Conservation (phyloP, 768 basidiomycete species). For the Scleroderma citrinum region DNA sequence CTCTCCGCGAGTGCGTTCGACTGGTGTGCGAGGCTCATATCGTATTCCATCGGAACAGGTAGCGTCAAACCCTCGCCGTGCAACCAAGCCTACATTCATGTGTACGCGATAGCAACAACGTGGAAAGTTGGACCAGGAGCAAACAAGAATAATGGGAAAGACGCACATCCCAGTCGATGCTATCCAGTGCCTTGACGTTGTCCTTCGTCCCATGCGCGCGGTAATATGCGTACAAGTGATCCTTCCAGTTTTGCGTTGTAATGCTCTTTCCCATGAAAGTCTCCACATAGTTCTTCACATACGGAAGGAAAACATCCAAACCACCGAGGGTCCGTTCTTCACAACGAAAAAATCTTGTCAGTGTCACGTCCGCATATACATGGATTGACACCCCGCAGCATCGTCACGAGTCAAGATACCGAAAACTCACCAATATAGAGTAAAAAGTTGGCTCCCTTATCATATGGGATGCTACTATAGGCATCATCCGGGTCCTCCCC, state of each 20-base stretch:
- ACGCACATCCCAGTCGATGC: slow-evolving; percentile 73
- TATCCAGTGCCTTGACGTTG: slow-evolving; percentile 60
- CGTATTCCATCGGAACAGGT: slow-evolving; percentile 72
- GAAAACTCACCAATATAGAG: slow-evolving; percentile 67
- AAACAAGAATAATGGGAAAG: too few species aligned
- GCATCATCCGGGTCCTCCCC: slow-evolving; percentile 79
- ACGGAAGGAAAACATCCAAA: slow-evolving; percentile 71
- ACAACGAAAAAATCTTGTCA: slow-evolving; percentile 21
- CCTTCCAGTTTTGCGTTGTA: slow-evolving; percentile 79
- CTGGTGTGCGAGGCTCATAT: slow-evolving; percentile 59
- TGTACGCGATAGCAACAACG: too few species aligned
- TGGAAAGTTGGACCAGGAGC: too few species aligned
- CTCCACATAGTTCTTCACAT: slow-evolving; percentile 74
- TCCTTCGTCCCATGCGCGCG: slow-evolving; percentile 46
- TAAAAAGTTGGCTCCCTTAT: slow-evolving; percentile 86
- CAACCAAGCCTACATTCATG: slow-evolving; percentile 58
- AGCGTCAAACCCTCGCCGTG: slow-evolving; percentile 72
- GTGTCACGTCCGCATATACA: background rate
- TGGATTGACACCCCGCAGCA: too few species aligned
- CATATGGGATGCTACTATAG: slow-evolving; percentile 72
- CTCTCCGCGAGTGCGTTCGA: slow-evolving; percentile 66
- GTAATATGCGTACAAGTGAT: slow-evolving; percentile 71
- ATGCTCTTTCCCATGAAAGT: slow-evolving; percentile 82
- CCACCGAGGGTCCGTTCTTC: slow-evolving; percentile 73
- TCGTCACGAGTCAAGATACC: too few species aligned